Percentiles rank a stretch among this genome's conserved stretches.
Conservation (phyloP, 371 early-diverging fungal species). For the Haplosporangium sp. region DNA sequence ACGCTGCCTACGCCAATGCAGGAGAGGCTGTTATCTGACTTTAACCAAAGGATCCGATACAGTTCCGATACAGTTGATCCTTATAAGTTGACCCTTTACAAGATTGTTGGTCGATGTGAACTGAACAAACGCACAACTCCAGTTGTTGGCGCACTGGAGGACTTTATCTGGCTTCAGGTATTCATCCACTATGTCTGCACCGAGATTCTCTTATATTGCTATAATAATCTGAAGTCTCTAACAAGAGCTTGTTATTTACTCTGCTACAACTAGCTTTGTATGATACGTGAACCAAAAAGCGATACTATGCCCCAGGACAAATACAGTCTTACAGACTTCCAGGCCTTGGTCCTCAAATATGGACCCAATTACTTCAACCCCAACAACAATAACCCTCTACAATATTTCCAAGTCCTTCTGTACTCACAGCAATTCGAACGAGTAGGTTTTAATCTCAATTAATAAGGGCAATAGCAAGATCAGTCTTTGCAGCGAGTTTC, state of each 20-base stretch:
- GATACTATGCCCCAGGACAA: constrained; percentile 64
- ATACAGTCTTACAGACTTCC: constrained; percentile 77
- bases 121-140: constrained; percentile 70
- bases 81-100: constrained; percentile 88
- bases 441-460: constrained; percentile 46
- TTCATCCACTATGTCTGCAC: background rate
- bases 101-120: constrained; percentile 90
- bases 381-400: constrained; percentile 75
- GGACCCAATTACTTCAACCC: constrained; percentile 80
- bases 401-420: constrained; percentile 86
- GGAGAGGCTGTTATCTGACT: constrained; percentile 66
- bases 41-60: constrained; percentile 68
- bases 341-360: constrained; percentile 69
- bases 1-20: constrained; percentile 62
- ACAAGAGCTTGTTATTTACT: background rate
- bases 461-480: no score
- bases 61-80: constrained; percentile 73
- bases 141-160: constrained; percentile 54
- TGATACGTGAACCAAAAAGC: constrained; percentile 71
- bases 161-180: constrained; percentile 53
- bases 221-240: background rate
- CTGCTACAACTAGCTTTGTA: constrained; percentile 62
- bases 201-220: background rate
- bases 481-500: background rate
- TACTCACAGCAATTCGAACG: constrained; percentile 90